Conservation (phyloP, 495 filamentous ascomycete species). For the Aspergillus taichungensis region DNA sequence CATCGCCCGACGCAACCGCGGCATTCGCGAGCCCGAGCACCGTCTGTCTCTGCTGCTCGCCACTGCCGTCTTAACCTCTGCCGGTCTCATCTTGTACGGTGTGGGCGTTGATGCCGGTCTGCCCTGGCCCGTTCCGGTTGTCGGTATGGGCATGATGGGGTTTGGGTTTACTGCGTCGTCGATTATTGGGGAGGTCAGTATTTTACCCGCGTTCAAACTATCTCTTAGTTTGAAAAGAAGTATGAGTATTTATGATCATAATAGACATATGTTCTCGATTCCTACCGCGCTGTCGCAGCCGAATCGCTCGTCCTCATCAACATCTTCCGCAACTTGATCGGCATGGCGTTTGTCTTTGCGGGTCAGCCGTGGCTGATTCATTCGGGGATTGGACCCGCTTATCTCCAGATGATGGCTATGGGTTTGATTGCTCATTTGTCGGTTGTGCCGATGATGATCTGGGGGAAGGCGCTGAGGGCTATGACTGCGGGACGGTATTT, state of each 20-base stretch:
- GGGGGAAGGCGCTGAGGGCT: neutral
- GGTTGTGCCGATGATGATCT: neutral
- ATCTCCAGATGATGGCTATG: slow-evolving; percentile 2
- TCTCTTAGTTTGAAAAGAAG: no score
- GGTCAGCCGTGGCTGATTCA: neutral
- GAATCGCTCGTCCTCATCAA: neutral
- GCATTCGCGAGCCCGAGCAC: slow-evolving; percentile 9
- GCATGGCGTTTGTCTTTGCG: neutral
- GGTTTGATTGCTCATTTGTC: neutral
- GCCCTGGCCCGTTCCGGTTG: neutral
- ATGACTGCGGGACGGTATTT: neutral
- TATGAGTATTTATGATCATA: slow-evolving; percentile 23
- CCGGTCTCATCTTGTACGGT: slow-evolving; percentile 1
- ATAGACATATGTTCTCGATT: slow-evolving; percentile 4
- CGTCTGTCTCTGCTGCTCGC: neutral
- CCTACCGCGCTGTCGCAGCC: neutral
- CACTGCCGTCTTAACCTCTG: slow-evolving; percentile 1
- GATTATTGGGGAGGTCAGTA: neutral
- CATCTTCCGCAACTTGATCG: slow-evolving; percentile 1
- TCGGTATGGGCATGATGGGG: slow-evolving; percentile 2
- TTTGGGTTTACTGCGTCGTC: slow-evolving; percentile 3
- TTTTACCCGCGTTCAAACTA: no score
- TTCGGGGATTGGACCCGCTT: neutral
- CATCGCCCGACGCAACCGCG: slow-evolving; percentile 3
- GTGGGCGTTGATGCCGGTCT: neutral